Evolutionary conservation across 768 basidiomycete genomes (phyloP).

Genomic region (Mycena sanguinolenta): DNA sequence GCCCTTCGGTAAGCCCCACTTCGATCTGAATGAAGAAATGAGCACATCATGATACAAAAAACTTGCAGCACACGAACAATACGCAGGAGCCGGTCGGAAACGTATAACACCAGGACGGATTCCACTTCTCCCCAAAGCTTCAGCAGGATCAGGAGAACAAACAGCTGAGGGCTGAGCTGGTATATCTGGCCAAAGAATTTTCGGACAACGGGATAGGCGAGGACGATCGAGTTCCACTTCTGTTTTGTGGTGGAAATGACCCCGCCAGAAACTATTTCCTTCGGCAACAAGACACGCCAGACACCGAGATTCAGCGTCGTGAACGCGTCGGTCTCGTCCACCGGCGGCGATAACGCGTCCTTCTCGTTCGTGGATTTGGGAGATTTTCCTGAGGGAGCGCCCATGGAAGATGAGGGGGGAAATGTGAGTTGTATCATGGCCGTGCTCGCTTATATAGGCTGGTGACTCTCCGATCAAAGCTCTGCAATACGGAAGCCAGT

Average conservation of each 20-base stretch:
- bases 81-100: neutral
- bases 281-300: conserved; percentile 27
- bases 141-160: conserved; percentile 7
- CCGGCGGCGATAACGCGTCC: neutral
- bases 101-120: conserved; percentile 14
- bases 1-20: conserved; percentile 20
- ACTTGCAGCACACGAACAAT: neutral
- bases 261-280: neutral
- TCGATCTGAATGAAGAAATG: conserved; percentile 14
- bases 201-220: conserved; percentile 19
- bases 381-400: conserved; percentile 13
- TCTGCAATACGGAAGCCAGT: neutral
- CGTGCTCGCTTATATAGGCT: neutral
- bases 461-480: neutral
- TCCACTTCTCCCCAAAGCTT: conserved; percentile 24
- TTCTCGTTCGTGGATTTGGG: neutral
- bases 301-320: conserved; percentile 28
- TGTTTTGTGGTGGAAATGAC: neutral
- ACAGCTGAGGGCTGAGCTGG: conserved; percentile 1
- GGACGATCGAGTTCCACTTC: conserved; percentile 12
- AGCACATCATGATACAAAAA: neutral
- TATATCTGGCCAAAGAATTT: conserved; percentile 28
- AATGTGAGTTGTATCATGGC: neutral
- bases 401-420: conserved; percentile 7
- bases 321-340: conserved; percentile 9